Conservation (phyloP, 2,329 filamentous ascomycete genomes). For the Sporothrix schenckii region DNA sequence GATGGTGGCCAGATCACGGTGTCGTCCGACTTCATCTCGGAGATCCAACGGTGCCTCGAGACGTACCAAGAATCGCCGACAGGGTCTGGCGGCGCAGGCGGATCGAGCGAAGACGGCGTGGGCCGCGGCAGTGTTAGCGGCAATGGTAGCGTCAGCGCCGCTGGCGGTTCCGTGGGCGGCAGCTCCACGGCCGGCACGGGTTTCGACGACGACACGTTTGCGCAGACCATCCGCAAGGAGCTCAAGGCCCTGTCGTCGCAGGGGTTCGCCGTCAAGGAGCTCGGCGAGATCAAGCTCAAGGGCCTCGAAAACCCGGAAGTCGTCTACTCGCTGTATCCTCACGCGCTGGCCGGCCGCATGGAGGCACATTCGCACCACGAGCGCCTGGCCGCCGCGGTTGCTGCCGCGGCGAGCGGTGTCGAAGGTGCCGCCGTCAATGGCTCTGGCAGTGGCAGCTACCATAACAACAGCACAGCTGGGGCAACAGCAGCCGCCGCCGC, state of each 20-base stretch:
- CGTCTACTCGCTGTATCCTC: conserved; percentile 93
- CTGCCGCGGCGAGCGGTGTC: conserved; percentile 34
- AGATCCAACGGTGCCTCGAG: conserved; percentile 89
- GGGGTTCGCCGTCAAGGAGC: conserved; percentile 95
- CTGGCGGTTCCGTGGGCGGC: not conserved
- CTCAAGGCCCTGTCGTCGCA: conserved; percentile 83
- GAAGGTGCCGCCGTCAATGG: conserved; percentile 4
- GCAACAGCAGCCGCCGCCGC: conserved; percentile 1
- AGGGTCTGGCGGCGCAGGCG: conserved; percentile 7
- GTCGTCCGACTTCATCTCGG: conserved; percentile 93
- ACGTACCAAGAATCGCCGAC: conserved; percentile 80
- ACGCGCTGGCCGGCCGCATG: conserved; percentile 79
- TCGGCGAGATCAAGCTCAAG: conserved; percentile 89
- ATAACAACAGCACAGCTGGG: not conserved
- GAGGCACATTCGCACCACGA: conserved; percentile 64
- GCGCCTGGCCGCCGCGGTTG: conserved; percentile 40
- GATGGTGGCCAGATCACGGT: conserved; percentile 97
- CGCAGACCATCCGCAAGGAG: conserved; percentile 81
- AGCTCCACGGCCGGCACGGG: conserved; percentile 42
- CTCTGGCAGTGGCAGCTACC: not conserved
- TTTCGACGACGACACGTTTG: conserved; percentile 75
- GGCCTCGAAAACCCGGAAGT: conserved; percentile 96
- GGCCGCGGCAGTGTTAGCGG: conserved; percentile 5
- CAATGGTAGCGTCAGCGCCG: not conserved
- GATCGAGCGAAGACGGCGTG: not conserved